Conservation (phyloP, 352 stramenopile genomes). For the Phytophthora hybrid region DNA sequence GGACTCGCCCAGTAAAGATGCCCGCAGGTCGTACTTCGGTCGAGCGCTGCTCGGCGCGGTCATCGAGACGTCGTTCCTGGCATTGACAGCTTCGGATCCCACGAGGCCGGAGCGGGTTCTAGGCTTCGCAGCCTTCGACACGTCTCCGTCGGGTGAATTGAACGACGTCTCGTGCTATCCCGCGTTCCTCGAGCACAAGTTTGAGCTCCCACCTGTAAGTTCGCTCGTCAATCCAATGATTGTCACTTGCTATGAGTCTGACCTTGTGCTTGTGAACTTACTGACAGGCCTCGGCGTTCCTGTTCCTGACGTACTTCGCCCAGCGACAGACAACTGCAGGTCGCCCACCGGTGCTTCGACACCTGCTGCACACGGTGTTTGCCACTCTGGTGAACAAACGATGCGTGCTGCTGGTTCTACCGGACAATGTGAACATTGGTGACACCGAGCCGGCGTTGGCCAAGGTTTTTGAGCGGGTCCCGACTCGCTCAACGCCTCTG, state of each 20-base stretch:
- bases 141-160: slow-evolving; percentile 54
- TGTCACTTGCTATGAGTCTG: neutral
- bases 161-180: slow-evolving; percentile 42
- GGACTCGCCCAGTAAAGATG: slow-evolving; percentile 63
- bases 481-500: slow-evolving; percentile 22
- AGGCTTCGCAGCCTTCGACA: slow-evolving; percentile 74
- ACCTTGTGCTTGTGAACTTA: neutral
- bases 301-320: slow-evolving; percentile 70
- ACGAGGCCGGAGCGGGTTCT: slow-evolving; percentile 59
- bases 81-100: slow-evolving; percentile 68
- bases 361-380: slow-evolving; percentile 68
- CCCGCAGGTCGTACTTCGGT: slow-evolving; percentile 73
- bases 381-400: slow-evolving; percentile 49
- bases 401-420: slow-evolving; percentile 62
- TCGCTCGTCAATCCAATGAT: neutral
- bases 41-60: slow-evolving; percentile 56
- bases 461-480: slow-evolving; percentile 63
- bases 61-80: slow-evolving; percentile 80
- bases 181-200: slow-evolving; percentile 61
- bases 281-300: slow-evolving; percentile 48
- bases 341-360: slow-evolving; percentile 53
- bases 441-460: slow-evolving; percentile 58
- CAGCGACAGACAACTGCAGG: slow-evolving; percentile 50
- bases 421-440: slow-evolving; percentile 48
- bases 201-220: slow-evolving; percentile 58